phyloP scores from a whole-genome alignment of 1,284 basidiomycete species.

The Sporisorium graminicola region DNA sequence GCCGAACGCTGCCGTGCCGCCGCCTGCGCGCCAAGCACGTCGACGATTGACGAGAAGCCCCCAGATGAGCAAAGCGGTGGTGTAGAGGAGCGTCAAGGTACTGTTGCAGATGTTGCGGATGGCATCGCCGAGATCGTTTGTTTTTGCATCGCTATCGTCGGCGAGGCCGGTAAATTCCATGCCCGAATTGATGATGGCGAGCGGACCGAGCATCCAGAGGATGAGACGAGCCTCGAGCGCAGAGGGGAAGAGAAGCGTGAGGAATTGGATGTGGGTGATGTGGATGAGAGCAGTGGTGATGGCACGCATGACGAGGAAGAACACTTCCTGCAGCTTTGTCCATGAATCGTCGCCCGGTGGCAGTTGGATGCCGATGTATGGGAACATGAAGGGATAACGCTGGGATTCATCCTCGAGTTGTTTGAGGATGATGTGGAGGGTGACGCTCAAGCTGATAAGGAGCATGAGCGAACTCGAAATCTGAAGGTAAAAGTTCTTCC shows the following conservation, averaged over 20 bases:
- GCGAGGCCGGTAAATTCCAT: constrained; percentile 86
- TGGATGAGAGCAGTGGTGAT: constrained; percentile 86
- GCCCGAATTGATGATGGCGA: constrained; percentile 85
- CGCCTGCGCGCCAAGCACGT: constrained; percentile 89
- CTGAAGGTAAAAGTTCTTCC: constrained; percentile 90
- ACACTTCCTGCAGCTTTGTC: constrained; percentile 78
- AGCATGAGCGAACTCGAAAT: constrained; percentile 83
- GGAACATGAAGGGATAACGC: constrained; percentile 93
- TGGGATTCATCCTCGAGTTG: constrained; percentile 77
- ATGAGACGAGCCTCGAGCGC: constrained; percentile 90
- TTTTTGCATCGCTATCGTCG: constrained; percentile 67
- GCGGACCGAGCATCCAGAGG: constrained; percentile 85
- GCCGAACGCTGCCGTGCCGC: constrained; percentile 94
- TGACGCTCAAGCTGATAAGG: constrained; percentile 71
- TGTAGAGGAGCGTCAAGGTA: constrained; percentile 92
- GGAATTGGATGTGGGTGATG: constrained; percentile 96
- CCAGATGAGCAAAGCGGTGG: constrained; percentile 89
- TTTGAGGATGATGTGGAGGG: constrained; percentile 76
- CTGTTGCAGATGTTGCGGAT: constrained; percentile 95
- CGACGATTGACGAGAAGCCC: constrained; percentile 88
- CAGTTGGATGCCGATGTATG: constrained; percentile 81
- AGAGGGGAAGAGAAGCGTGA: constrained; percentile 95
- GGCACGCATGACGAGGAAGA: constrained; percentile 89
- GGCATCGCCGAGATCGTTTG: constrained; percentile 79
- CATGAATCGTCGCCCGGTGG: constrained; percentile 81